A percentile compares a stretch with the other conserved stretches of the same genome.
phyloP scores from a whole-genome alignment of 2,329 filamentous ascomycete species.

The Monascus ruber region DNA sequence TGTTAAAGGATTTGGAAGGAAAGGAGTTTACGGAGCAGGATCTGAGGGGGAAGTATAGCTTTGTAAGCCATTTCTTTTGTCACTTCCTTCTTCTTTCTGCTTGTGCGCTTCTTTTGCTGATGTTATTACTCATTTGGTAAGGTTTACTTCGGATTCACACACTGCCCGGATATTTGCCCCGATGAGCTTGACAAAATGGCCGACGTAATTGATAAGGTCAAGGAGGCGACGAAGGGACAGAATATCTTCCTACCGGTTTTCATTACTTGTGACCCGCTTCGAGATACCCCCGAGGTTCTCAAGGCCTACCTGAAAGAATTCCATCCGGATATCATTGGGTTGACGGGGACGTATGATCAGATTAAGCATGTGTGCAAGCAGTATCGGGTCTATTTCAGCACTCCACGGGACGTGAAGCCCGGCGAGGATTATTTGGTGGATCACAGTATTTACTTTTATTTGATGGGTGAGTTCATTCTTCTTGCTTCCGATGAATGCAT shows the following conservation, averaged over 20 bases:
- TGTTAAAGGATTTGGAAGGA: slow-evolving; percentile 71
- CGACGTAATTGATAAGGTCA: slow-evolving; percentile 68
- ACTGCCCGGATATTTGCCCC: slow-evolving; percentile 97
- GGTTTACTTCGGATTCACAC: slow-evolving; percentile 97
- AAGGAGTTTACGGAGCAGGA: slow-evolving; percentile 65
- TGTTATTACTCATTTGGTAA: slow-evolving; percentile 23
- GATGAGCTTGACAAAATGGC: slow-evolving; percentile 99
- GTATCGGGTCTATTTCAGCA: slow-evolving; percentile 95
- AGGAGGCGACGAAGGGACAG: slow-evolving; percentile 25
- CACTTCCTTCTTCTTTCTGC: not conserved
- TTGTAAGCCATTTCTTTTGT: slow-evolving; percentile 24
- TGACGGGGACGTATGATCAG: slow-evolving; percentile 89
- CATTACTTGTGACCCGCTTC: slow-evolving; percentile 87
- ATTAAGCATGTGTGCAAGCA: slow-evolving; percentile 91
- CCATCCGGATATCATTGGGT: slow-evolving; percentile 70
- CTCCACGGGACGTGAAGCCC: slow-evolving; percentile 73
- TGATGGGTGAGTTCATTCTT: slow-evolving; percentile 57
- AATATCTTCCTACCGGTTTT: slow-evolving; percentile 64
- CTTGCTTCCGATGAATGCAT: not conserved
- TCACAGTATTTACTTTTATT: slow-evolving; percentile 98
- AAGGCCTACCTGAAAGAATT: slow-evolving; percentile 85
- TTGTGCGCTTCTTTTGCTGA: too few species aligned
- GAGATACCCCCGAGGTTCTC: slow-evolving; percentile 75
- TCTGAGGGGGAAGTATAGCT: slow-evolving; percentile 70
- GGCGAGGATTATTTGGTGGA: slow-evolving; percentile 96